Conservation (phyloP, 306 rosid genomes). For the Citrullus amarus region DNA sequence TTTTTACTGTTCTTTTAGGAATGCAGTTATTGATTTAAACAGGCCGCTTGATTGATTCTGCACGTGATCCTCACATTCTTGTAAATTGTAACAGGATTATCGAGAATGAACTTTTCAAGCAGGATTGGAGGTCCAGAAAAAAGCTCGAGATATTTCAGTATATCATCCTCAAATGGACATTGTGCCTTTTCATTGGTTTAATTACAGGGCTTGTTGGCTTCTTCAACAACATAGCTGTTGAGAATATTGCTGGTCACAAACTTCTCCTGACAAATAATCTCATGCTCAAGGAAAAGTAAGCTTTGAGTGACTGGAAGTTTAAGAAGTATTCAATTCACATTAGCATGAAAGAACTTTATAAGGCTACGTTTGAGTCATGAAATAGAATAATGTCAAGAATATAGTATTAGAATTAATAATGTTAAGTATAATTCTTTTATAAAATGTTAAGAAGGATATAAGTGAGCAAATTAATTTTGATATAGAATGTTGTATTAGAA, state of each 20-base stretch:
- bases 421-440: neutral
- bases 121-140: constrained; percentile 64
- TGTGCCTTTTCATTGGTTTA: constrained; percentile 63
- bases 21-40: neutral
- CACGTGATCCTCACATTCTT: neutral
- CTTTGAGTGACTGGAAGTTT: neutral
- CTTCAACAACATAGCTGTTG: constrained; percentile 63
- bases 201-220: constrained; percentile 59
- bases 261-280: constrained; percentile 43
- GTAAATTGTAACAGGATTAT: constrained; percentile 45
- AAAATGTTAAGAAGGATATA: neutral
- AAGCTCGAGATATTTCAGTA: constrained; percentile 43
- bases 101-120: constrained; percentile 66
- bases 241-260: constrained; percentile 72
- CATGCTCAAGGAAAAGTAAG: constrained; percentile 45
- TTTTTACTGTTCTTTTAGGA: neutral
- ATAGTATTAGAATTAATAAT: neutral
- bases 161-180: constrained; percentile 50
- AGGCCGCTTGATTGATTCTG: neutral
- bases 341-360: neutral
- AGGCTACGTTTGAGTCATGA: neutral
- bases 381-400: neutral
- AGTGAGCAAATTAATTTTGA: neutral
- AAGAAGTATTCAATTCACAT: neutral
- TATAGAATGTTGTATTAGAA: no score